phyloP scores from a whole-genome alignment of 1,139 yeast species.

The Pichia sp. region DNA sequence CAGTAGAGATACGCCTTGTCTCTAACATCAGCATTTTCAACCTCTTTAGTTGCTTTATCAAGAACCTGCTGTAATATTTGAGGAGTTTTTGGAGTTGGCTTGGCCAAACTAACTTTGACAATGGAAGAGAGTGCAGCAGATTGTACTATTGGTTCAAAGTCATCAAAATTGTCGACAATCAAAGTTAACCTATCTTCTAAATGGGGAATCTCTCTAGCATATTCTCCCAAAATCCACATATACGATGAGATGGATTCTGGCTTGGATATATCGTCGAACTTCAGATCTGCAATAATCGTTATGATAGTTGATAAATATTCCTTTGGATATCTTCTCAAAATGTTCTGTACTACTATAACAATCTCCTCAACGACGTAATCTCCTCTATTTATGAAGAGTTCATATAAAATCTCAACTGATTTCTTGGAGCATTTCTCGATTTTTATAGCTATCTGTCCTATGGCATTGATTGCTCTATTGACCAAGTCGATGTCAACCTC shows the following conservation, averaged over 20 bases:
- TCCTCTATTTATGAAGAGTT: conserved; percentile 70
- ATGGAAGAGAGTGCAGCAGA: conserved; percentile 70
- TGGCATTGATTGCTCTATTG: conserved; percentile 71
- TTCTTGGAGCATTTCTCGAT: conserved; percentile 56
- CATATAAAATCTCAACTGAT: conserved; percentile 70
- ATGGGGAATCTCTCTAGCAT: conserved; percentile 66
- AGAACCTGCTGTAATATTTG: conserved; percentile 64
- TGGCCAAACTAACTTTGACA: conserved; percentile 64
- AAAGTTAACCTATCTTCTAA: conserved; percentile 41
- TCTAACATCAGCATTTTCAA: conserved; percentile 88
- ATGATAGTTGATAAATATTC: conserved; percentile 61
- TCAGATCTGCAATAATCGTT: conserved; percentile 57
- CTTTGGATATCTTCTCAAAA: conserved; percentile 74
- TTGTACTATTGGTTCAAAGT: conserved; percentile 73
- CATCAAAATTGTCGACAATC: conserved; percentile 61
- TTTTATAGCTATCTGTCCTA: conserved; percentile 87
- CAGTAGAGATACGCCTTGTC: conserved; percentile 94
- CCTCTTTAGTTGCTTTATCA: conserved; percentile 71
- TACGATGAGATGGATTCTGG: conserved; percentile 67
- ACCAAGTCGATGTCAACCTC: conserved; percentile 93
- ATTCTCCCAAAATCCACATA: conserved; percentile 88
- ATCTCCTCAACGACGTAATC: conserved; percentile 79
- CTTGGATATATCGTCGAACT: conserved; percentile 53
- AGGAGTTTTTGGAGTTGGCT: conserved; percentile 40
- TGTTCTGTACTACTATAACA: conserved; percentile 69